phyloP scores from a whole-genome alignment of 2,329 filamentous ascomycete genomes.

The Pseudocercospora cruenta region DNA sequence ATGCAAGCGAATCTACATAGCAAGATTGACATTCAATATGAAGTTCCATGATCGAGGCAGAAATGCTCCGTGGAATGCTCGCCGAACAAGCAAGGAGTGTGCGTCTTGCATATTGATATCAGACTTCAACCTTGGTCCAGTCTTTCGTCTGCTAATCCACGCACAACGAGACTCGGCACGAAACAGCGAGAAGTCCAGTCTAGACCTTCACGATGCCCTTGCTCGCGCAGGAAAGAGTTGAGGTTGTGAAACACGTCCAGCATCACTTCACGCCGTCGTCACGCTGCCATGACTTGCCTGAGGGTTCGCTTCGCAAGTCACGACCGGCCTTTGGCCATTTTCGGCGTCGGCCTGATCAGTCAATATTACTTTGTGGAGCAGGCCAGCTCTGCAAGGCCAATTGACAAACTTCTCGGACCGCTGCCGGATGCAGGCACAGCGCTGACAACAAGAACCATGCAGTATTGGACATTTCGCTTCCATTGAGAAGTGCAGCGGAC shows the following conservation, averaged over 20 bases:
- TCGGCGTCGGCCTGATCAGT: background rate
- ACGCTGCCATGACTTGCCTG: constrained; percentile 1
- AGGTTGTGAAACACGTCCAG: background rate
- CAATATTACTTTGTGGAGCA: background rate
- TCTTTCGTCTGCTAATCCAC: too few species aligned
- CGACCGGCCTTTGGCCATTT: background rate
- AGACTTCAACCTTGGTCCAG: too few species aligned
- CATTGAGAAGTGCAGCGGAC: too few species aligned
- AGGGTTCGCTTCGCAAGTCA: background rate
- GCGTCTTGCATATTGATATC: background rate
- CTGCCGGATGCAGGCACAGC: background rate
- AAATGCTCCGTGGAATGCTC: too few species aligned
- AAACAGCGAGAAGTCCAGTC: too few species aligned
- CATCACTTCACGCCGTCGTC: background rate
- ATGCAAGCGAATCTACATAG: background rate
- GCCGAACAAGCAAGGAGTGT: background rate
- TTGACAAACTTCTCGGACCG: constrained; percentile 2
- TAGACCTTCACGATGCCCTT: background rate
- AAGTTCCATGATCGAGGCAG: background rate
- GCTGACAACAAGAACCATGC: background rate
- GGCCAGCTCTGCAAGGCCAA: background rate
- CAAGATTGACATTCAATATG: background rate
- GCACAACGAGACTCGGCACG: too few species aligned
- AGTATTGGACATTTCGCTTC: background rate
- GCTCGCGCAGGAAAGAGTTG: background rate